A percentile compares a stretch with the other conserved stretches of the same genome.
Evolutionary conservation across 495 filamentous ascomycete species (phyloP).

Genomic region (Cryomyces minteri): DNA sequence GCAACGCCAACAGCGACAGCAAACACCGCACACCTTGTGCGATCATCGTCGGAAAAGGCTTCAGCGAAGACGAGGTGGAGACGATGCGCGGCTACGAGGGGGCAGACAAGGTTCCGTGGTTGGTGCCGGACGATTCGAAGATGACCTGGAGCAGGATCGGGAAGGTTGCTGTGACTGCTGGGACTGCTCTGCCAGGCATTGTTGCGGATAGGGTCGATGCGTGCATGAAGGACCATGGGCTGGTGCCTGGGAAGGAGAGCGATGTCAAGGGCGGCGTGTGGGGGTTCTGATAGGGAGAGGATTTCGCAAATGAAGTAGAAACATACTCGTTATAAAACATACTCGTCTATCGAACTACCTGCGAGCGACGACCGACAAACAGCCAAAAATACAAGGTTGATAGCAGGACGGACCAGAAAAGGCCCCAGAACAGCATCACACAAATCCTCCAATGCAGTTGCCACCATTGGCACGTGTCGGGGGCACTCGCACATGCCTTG

Average conservation of each 20-base stretch:
- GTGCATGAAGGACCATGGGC: slow-evolving; percentile 2
- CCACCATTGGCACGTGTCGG: too few species aligned
- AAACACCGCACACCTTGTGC: slow-evolving; percentile 1
- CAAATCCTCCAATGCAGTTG: too few species aligned
- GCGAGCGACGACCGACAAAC: too few species aligned
- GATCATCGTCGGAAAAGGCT: slow-evolving; percentile 5
- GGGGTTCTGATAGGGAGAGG: slow-evolving; percentile 1
- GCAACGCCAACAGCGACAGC: not conserved
- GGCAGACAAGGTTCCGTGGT: slow-evolving; percentile 2
- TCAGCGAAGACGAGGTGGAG: slow-evolving; percentile 1
- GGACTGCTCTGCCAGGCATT: slow-evolving; percentile 2
- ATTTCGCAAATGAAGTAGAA: too few species aligned
- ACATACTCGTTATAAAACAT: too few species aligned
- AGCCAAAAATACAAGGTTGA: too few species aligned
- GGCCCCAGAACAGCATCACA: too few species aligned
- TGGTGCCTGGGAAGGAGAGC: slow-evolving; percentile 2
- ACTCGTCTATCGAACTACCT: too few species aligned
- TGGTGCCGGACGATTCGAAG: slow-evolving; percentile 6
- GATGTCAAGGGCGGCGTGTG: not conserved
- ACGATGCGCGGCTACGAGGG: slow-evolving; percentile 1
- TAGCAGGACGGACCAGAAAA: too few species aligned
- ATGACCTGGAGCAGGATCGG: not conserved
- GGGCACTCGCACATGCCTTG: too few species aligned
- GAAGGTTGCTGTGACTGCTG: not conserved
- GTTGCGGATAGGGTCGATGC: slow-evolving; percentile 2